phyloP scores from a whole-genome alignment of 192 early-diverging fungal species.

The Jimgerdemannia flammicorona region DNA sequence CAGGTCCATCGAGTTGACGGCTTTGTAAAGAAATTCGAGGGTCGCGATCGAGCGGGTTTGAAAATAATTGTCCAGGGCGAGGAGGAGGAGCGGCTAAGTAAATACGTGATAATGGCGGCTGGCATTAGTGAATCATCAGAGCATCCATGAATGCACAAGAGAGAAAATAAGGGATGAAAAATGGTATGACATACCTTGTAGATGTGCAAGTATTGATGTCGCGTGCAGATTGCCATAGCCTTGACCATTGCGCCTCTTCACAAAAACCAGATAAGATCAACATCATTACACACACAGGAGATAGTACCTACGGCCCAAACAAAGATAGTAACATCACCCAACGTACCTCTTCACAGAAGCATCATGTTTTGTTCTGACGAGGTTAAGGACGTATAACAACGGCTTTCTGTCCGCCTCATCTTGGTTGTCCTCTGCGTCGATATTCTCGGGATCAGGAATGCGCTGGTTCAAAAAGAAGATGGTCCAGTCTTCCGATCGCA shows the following conservation, averaged over 20 bases:
- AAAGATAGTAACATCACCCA: neutral
- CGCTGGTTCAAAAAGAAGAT: constrained; percentile 87
- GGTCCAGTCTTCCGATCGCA: constrained; percentile 92
- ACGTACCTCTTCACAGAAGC: constrained; percentile 61
- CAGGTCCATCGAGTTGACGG: constrained; percentile 85
- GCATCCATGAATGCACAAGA: neutral
- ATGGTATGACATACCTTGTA: constrained; percentile 55
- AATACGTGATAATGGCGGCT: neutral
- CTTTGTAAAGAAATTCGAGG: constrained; percentile 72
- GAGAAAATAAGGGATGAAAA: neutral
- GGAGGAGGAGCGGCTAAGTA: constrained; percentile 75
- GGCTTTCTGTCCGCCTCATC: constrained; percentile 45
- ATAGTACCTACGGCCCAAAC: neutral
- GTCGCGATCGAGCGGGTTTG: constrained; percentile 66
- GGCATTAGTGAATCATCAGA: neutral
- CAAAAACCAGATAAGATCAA: neutral
- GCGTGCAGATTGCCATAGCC: constrained; percentile 90
- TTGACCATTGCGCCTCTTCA: constrained; percentile 85
- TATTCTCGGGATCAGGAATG: constrained; percentile 45
- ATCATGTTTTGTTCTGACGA: constrained; percentile 90
- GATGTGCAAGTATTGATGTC: constrained; percentile 88
- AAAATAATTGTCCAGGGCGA: constrained; percentile 93
- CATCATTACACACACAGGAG: neutral
- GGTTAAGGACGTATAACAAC: constrained; percentile 85
- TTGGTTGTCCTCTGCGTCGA: constrained; percentile 8